Evolutionary conservation across 495 filamentous ascomycete genomes (phyloP), one percentile per base, ranked within the genome.

Genomic region (Talaromyces thailandensis): DNA sequence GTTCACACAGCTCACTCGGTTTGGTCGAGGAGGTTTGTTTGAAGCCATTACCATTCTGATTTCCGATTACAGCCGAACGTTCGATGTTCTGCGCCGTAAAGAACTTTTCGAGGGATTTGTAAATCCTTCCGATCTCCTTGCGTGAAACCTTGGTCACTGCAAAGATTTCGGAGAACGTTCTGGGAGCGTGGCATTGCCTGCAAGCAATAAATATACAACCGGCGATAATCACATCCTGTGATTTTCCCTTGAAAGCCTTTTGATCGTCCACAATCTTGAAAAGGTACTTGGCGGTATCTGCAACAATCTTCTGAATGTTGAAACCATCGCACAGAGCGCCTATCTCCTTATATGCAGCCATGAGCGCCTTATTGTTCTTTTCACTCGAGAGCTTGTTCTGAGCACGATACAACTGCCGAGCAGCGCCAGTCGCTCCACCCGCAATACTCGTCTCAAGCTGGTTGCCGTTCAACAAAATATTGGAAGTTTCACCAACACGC

Each of bases 141-240:
- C 96, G 95, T 26, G 88, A 85, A 12, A 98, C 93, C 67, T 93
- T 94, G 48, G 94, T 98, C 73, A 97, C 76, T 50, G 88, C 84
- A 71, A 88, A 93, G 66, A 98, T 90, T 73, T 98, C 95, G 25
- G 87, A 86, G 78, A 98, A 98, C 1, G 91, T 96, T 58, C 95
- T 87, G 2, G 89, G 88, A 21, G 92, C 88, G 65, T 86, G 84
- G 68, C 87, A 88, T 74, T 96, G 91, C 35, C 94, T 92, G 71
- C 93, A 97, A 25, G 94, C 93, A 69, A 98, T 92, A 78, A 98
- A 96, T 73, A 98, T 93, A 73, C 93, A 96, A 2, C 92, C 91
- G 8, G 94, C 95, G 58, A 96, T 93, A 62, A 98, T 87, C 53
- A 91, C 91, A 66, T 98, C 93, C 63, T 91, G 88, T 0, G 91